These are phyloP conservation scores for Omphalea diandra DNA, from an alignment of 441 rosid genomes.

Conservation along the genomic window DNA sequence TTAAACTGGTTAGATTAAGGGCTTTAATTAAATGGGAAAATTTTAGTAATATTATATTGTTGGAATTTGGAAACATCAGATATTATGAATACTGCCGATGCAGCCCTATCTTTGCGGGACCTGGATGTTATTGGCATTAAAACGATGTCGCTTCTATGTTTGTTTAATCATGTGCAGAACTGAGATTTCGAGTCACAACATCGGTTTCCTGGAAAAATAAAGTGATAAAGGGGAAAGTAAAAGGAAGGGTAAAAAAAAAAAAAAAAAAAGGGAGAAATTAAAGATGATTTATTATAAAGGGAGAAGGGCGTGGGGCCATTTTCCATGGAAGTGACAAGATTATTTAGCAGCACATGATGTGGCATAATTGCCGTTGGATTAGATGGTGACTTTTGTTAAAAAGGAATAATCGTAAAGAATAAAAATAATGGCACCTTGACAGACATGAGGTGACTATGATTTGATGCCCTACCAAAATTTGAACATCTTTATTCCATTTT, in stretches of 20 bases:
- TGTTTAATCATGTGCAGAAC: neutral
- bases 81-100: too few relatives aligned
- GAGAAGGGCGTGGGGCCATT: too few relatives aligned
- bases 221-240: neutral
- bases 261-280: neutral
- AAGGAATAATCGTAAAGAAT: neutral
- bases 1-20: neutral
- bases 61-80: neutral
- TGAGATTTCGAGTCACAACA: neutral
- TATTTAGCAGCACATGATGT: neutral
- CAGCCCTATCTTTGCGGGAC: neutral
- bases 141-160: neutral
- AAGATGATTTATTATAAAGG: too few relatives aligned
- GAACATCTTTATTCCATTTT: too few relatives aligned
- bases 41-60: neutral
- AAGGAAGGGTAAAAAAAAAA: neutral
- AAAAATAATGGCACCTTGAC: neutral
- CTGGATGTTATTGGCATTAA: neutral
- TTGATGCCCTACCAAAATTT: too few relatives aligned
- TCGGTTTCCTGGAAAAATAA: neutral
- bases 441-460: too few relatives aligned
- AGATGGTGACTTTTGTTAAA: neutral
- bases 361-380: constrained; percentile 21
- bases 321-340: neutral
- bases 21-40: neutral